Percentiles rank a stretch among this genome's conserved stretches.
These are phyloP conservation scores for Gomphus bonarii DNA, from an alignment of 1,284 basidiomycete species.

Conservation along the genomic window DNA sequence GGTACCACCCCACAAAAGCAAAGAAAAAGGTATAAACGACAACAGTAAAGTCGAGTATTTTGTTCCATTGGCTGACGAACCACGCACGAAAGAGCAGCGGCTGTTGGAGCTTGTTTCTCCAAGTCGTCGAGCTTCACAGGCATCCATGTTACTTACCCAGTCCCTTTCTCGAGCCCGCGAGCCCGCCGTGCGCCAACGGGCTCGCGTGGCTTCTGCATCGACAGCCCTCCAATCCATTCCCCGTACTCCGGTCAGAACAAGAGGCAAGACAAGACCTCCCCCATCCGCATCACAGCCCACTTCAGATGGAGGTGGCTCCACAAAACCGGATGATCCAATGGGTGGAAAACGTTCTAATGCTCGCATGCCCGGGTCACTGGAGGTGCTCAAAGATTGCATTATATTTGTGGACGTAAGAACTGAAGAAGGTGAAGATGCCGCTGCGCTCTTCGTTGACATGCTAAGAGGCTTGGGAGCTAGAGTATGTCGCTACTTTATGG, in stretches of 20 bases:
- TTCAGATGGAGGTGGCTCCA: not conserved
- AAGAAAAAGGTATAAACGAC: not conserved
- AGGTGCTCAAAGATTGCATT: conserved; percentile 62
- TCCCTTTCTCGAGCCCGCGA: not conserved
- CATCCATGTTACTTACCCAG: conserved; percentile 5
- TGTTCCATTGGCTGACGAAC: conserved; percentile 2
- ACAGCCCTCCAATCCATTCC: not conserved
- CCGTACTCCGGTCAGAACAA: conserved; percentile 5
- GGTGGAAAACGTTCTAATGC: conserved; percentile 8
- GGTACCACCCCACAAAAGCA: not conserved
- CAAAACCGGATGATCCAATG: not conserved
- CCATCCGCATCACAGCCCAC: not conserved
- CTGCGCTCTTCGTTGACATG: conserved; percentile 80
- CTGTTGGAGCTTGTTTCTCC: conserved; percentile 1
- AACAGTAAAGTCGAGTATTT: not conserved
- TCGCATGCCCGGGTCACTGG: conserved; percentile 18
- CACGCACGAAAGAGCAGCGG: not conserved
- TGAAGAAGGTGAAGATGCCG: conserved; percentile 78
- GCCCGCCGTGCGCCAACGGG: not conserved
- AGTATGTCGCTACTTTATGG: conserved; percentile 36
- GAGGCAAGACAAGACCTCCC: conserved; percentile 4
- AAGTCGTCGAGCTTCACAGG: conserved; percentile 11
- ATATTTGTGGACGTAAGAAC: conserved; percentile 88
- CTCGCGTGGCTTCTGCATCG: conserved; percentile 7
- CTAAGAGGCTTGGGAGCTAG: conserved; percentile 72